Evolutionary conservation across 2,329 filamentous ascomycete genomes (phyloP).

Genomic region (Aureobasidium melanogenum): DNA sequence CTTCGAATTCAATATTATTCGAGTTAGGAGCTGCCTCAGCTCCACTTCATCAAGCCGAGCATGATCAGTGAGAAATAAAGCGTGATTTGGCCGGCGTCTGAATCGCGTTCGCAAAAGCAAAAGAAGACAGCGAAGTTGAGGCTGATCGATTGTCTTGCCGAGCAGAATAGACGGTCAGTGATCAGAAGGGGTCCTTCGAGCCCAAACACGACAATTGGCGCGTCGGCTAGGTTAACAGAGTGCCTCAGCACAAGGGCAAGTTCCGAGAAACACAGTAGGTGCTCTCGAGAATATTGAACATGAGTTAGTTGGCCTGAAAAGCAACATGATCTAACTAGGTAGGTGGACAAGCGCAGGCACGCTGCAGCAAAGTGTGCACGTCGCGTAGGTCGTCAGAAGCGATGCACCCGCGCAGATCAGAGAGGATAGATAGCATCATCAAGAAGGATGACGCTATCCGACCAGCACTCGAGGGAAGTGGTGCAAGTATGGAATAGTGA

Average conservation of each 20-base stretch:
- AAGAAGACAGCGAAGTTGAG: neutral
- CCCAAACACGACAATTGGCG: neutral
- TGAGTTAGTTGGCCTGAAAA: neutral
- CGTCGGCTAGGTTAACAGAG: neutral
- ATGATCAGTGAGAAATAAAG: neutral
- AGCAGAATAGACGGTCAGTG: neutral
- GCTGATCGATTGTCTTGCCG: neutral
- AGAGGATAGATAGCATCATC: neutral
- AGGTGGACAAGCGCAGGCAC: neutral
- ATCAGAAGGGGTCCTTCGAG: neutral
- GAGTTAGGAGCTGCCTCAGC: neutral
- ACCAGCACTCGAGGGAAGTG: neutral
- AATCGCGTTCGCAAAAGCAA: neutral
- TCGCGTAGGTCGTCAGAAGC: neutral
- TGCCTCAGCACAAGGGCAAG: neutral
- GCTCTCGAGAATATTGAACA: neutral
- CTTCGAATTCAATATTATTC: neutral
- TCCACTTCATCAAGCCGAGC: neutral
- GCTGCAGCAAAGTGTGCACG: neutral
- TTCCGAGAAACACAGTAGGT: neutral
- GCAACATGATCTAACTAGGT: constrained; percentile 1
- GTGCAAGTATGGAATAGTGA: neutral
- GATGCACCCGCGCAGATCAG: neutral
- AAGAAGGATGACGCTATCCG: neutral
- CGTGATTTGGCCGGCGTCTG: neutral